Percentiles rank a stretch among this genome's conserved stretches.
phyloP scores from a whole-genome alignment of 306 rosid species.

The Sophora flavescens region DNA sequence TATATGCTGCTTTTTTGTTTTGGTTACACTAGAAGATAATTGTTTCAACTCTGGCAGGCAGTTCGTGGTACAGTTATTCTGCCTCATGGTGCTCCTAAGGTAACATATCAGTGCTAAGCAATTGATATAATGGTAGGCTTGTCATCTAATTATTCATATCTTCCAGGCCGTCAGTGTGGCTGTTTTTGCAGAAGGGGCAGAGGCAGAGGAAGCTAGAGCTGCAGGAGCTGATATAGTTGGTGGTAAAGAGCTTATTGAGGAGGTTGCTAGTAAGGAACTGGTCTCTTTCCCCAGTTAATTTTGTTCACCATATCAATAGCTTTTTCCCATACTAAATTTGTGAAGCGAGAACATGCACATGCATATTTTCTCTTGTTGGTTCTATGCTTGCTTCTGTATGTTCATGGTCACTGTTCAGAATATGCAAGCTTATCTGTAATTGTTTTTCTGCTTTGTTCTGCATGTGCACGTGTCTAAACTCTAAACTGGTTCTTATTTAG shows the following conservation, averaged over 20 bases:
- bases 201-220: slow-evolving; percentile 98
- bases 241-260: slow-evolving; percentile 90
- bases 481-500: slow-evolving; percentile 8
- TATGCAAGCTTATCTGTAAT: not conserved
- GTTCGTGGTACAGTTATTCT: slow-evolving; percentile 93
- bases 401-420: not conserved
- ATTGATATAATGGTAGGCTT: slow-evolving; percentile 44
- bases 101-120: slow-evolving; percentile 45
- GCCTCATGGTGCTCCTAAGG: slow-evolving; percentile 97
- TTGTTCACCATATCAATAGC: slow-evolving; percentile 13
- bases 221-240: slow-evolving; percentile 99
- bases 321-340: slow-evolving; percentile 22
- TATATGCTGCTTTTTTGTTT: not conserved
- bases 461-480: not conserved
- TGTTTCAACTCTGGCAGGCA: slow-evolving; percentile 72
- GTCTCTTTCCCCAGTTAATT: slow-evolving; percentile 43
- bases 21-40: slow-evolving; percentile 39
- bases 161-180: slow-evolving; percentile 92
- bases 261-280: slow-evolving; percentile 83
- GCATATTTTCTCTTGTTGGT: slow-evolving; percentile 28
- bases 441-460: slow-evolving; percentile 3
- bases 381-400: slow-evolving; percentile 32
- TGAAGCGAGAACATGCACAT: slow-evolving; percentile 17
- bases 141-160: slow-evolving; percentile 50
- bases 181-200: slow-evolving; percentile 97